A percentile compares a stretch with the other conserved stretches of the same genome.
phyloP scores from a whole-genome alignment of 2,329 filamentous ascomycete species.

The Akanthomyces lecanii region DNA sequence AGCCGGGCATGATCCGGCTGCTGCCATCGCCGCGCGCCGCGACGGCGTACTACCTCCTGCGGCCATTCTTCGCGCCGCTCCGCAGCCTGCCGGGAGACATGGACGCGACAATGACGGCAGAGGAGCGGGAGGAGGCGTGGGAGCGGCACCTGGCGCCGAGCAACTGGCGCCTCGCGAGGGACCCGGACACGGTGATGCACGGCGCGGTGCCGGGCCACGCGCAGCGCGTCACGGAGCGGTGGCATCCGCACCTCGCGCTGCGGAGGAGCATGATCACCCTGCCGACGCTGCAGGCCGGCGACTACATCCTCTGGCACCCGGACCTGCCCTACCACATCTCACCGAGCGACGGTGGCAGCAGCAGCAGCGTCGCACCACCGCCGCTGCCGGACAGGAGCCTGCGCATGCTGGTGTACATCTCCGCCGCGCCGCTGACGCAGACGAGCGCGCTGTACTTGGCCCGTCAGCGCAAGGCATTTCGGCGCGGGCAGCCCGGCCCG shows the following conservation, averaged over 20 bases:
- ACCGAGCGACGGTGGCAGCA: conserved; percentile 28
- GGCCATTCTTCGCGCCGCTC: conserved; percentile 48
- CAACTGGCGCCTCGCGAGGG: conserved; percentile 43
- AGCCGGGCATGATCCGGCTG: conserved; percentile 66
- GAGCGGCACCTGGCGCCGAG: conserved; percentile 46
- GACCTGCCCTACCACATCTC: conserved; percentile 55
- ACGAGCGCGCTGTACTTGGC: conserved; percentile 55
- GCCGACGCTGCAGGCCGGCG: conserved; percentile 50
- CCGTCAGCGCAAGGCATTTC: conserved; percentile 53
- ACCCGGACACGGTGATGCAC: conserved; percentile 53
- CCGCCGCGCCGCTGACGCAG: conserved; percentile 53
- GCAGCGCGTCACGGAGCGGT: conserved; percentile 53
- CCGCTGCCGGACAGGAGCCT: background rate
- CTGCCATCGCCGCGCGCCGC: conserved; percentile 69
- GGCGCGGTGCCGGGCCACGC: conserved; percentile 55
- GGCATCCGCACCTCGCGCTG: conserved; percentile 54
- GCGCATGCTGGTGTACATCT: conserved; percentile 52
- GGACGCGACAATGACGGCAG: conserved; percentile 26
- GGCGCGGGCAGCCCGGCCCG: conserved; percentile 49
- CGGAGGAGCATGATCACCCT: conserved; percentile 51
- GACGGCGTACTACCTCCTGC: conserved; percentile 71
- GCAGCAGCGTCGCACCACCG: too few species aligned
- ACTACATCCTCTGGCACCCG: conserved; percentile 57
- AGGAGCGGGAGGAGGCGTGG: conserved; percentile 35
- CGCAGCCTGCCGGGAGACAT: background rate